These are phyloP conservation scores for Calonectria fujianensis DNA, from an alignment of 2,329 filamentous ascomycete species.

Conservation along the genomic window DNA sequence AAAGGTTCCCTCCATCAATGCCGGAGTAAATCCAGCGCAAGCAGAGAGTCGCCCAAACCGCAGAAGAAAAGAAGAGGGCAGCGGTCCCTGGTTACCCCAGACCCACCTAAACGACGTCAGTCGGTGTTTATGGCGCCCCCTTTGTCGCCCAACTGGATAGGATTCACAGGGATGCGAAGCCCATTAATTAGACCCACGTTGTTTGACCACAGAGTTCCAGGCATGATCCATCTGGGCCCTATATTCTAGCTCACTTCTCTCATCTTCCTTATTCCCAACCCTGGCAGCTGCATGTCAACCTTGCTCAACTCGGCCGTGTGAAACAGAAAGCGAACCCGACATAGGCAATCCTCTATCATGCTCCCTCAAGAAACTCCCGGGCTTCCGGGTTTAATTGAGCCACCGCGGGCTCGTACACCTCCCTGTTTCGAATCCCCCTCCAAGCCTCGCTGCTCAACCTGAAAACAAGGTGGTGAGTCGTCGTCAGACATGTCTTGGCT, in stretches of 20 bases:
- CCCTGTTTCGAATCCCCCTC: background rate
- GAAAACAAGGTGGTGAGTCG: constrained; percentile 1
- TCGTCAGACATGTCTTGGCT: constrained; percentile 1
- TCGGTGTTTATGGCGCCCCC: constrained; percentile 23
- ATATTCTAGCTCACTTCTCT: constrained; percentile 23
- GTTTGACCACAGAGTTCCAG: constrained; percentile 4
- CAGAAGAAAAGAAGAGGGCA: background rate
- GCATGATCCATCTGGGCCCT: constrained; percentile 11
- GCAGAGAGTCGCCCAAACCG: background rate
- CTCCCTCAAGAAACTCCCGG: background rate
- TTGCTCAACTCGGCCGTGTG: background rate
- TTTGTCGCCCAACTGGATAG: constrained; percentile 19
- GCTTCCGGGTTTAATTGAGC: constrained; percentile 17
- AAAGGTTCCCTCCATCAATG: background rate
- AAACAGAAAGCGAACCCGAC: constrained; percentile 23
- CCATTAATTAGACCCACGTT: constrained; percentile 19
- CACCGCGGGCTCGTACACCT: constrained; percentile 13
- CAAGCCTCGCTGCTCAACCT: background rate
- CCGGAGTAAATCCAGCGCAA: background rate
- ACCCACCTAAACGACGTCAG: constrained; percentile 24
- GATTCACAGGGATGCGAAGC: constrained; percentile 21
- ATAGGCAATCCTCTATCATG: background rate
- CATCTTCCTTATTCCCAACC: background rate
- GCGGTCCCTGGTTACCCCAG: constrained; percentile 24
- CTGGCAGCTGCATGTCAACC: background rate